Conservation (phyloP, 2,329 filamentous ascomycete species). For the Coniosporium tulheliwenetii region DNA sequence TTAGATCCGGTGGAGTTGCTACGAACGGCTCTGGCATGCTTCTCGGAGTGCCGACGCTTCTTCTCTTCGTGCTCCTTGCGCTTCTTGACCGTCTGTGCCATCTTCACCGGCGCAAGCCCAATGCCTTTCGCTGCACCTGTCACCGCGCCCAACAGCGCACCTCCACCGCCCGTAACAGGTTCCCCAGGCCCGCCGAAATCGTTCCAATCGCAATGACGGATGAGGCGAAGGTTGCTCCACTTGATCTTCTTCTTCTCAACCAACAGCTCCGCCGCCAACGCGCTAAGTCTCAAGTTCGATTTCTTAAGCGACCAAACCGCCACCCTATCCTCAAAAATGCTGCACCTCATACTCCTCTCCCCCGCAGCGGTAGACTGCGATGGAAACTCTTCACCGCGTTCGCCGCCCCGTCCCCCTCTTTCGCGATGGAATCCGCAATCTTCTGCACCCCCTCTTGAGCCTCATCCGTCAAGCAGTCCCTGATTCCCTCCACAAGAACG, state of each 20-base stretch:
- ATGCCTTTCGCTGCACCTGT: constrained; percentile 46
- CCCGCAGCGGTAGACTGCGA: constrained; percentile 36
- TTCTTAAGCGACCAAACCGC: constrained; percentile 52
- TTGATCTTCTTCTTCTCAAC: constrained; percentile 44
- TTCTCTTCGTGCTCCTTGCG: constrained; percentile 35
- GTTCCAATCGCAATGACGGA: constrained; percentile 59
- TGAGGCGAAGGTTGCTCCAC: constrained; percentile 47
- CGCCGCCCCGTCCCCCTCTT: constrained; percentile 50
- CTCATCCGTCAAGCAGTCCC: constrained; percentile 47
- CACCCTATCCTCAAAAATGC: constrained; percentile 44
- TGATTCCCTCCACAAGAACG: constrained; percentile 54
- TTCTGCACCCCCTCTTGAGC: constrained; percentile 40
- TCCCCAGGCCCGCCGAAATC: constrained; percentile 64
- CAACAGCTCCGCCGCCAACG: constrained; percentile 49
- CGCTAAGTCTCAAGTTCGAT: constrained; percentile 43
- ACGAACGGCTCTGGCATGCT: constrained; percentile 6
- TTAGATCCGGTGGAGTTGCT: neutral
- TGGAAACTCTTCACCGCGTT: constrained; percentile 58
- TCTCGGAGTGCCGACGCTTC: constrained; percentile 17
- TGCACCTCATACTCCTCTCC: constrained; percentile 42
- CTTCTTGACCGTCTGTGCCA: constrained; percentile 42
- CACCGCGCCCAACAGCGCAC: constrained; percentile 43
- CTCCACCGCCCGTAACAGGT: constrained; percentile 50
- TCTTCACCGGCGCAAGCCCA: constrained; percentile 45
- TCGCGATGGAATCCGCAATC: constrained; percentile 44